Evolutionary conservation across 345 rosid species (phyloP), one percentile per base, ranked within the genome.

Genomic region (Clarkia xantiana): DNA sequence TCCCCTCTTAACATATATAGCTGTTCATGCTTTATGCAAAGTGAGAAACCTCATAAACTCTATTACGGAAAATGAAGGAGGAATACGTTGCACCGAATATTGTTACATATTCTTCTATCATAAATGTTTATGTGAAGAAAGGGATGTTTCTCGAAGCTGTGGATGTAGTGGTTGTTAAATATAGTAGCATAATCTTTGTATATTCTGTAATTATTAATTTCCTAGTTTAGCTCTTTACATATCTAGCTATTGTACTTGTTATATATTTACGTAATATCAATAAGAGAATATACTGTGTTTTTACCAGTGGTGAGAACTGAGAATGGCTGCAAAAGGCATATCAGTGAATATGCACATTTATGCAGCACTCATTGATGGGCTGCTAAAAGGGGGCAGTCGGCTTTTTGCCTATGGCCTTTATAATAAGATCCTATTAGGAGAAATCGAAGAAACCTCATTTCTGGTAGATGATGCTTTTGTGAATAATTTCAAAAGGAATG

Each of bases 21-120:
- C 81, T 84, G 69, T 81, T 29, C 96, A 84, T 68, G 79, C 94
- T 49, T 67, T 82, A 41, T 87, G 83, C 63, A 91, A 91, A 74
- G 49, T 63, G 62, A 93, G 94, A 53, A 63, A 62, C 18, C 49
- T 91, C 61, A 64, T 76, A 81, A 58, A 56, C 51, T 58, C 50
- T 80, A 18, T 40, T 76, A 47, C 66, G 25, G 46, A 85, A 79
- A 59, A 81, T 91, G 93, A 71, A 71, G 62, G 71, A 64, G 59
- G 75, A 67, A 51, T 49, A 67, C 53, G 64, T 61, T 40, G 15
- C 50, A 58, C 79, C 80, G n/a, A 86, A 79, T 62, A 72, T 70
- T 12, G 61, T 78, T 48, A 79, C 85, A 3, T 91, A 71, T 71
- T 75, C 89, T 49, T 71, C 78, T 57, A 69, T 86, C 45, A 71